Conservation (phyloP, 177 flowering plant species). For the Vitis hybrid region DNA sequence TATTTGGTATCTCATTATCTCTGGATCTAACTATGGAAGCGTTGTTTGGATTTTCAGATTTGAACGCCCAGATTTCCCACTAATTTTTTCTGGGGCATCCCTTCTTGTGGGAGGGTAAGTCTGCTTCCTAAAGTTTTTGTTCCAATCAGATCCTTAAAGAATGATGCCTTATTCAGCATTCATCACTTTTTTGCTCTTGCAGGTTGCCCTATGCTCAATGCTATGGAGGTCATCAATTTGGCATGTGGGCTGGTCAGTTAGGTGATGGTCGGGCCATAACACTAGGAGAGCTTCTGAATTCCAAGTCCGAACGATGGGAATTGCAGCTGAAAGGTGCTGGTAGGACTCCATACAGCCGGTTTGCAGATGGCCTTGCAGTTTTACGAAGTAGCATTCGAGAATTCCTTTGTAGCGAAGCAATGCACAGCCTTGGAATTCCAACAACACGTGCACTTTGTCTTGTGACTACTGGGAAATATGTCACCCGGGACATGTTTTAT, state of each 20-base stretch:
- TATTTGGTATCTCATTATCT: not conserved
- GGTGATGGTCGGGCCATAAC: slow-evolving; percentile 99
- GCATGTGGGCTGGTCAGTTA: slow-evolving; percentile 98
- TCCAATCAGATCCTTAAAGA: not conserved
- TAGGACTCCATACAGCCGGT: slow-evolving; percentile 98
- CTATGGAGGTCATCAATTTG: slow-evolving; percentile 99
- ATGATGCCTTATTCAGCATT: not conserved
- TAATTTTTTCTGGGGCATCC: slow-evolving; percentile 77
- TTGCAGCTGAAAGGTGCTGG: slow-evolving; percentile 99
- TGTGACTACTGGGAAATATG: slow-evolving; percentile 89
- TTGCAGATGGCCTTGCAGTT: slow-evolving; percentile 99
- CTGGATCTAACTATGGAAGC: not conserved
- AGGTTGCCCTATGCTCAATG: slow-evolving; percentile 95
- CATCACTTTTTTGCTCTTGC: slow-evolving; percentile 8
- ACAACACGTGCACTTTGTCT: slow-evolving; percentile 97
- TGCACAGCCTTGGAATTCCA: slow-evolving; percentile 90
- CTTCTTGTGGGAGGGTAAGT: slow-evolving; percentile 84
- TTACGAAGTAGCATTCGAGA: slow-evolving; percentile 96
- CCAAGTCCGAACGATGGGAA: slow-evolving; percentile 90
- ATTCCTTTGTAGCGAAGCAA: slow-evolving; percentile 98
- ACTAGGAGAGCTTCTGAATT: slow-evolving; percentile 83
- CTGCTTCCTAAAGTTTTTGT: not conserved
- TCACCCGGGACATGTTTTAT: slow-evolving; percentile 94
- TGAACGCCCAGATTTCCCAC: slow-evolving; percentile 84
- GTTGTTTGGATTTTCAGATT: slow-evolving; percentile 55